Base-by-base conservation (phyloP, 768 basidiomycete genomes). In the Erythrobasidium yunnanense region DNA sequence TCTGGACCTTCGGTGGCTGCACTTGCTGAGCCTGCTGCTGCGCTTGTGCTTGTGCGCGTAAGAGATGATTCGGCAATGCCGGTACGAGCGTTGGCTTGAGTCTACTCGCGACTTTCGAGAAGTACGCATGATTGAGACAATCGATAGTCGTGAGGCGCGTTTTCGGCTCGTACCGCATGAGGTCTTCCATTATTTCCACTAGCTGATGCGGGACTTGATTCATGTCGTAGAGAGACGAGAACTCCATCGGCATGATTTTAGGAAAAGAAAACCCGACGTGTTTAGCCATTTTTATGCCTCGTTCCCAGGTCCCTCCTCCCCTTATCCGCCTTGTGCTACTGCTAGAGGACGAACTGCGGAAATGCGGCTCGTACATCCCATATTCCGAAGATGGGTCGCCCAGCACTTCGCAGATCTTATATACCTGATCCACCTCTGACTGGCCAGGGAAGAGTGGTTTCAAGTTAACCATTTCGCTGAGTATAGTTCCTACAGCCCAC, bases 401-500 rank as follows among this genome's bases (percentile, higher is more conserved):
- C 34, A 97, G 81, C n/a, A 92, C 79, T 68, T 93, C 87, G 70
- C 87, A 89, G 67, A 97, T 95, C 74, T 85, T 81, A 68, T 81
- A 84, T 34, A 97, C 84, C 78, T 99, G 95, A 78, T 97, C 93
- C 56, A 88, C 80, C 75, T 95, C 91, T 74, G 85, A 86, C 56
- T 85, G 84, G 20, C 95, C 95, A 29, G 95, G 95, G 76, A 99
- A 99, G 46, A 99, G 78, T 4, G 95, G 93, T 68, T 88, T 86
- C 66, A 99, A 82, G 75, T 93, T 97, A 77, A 95, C 82, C 63
- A 96, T 80, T 76, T 99, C 95, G 6, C 92, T 90, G 83, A 99
- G 87, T 77, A 99, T 99, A 5, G 95, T 93, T 17, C 95, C 95
- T 58, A 99, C 79, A 2, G 95, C 95, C 95, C 95, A 99, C 88